Evolutionary conservation across 140 eudicot genomes (phyloP).

Genomic region (Cichorium intybus): DNA sequence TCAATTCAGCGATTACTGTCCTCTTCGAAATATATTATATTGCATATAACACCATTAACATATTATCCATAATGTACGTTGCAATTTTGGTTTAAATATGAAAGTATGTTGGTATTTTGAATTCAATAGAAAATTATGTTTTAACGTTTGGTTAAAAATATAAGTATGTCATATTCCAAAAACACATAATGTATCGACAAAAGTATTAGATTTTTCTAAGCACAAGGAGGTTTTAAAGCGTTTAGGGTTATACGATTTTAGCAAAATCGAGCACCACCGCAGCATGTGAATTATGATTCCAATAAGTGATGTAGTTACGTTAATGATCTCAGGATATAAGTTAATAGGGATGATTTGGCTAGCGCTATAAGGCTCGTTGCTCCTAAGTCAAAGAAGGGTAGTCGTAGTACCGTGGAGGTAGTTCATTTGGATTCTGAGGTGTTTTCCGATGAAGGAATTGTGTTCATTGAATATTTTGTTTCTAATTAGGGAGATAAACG

Average conservation of each 20-base stretch:
- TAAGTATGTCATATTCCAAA: no score
- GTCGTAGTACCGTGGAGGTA: slow-evolving; percentile 24
- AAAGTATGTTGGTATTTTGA: no score
- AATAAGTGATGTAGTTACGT: slow-evolving; percentile 44
- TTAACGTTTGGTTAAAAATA: no score
- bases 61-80: no score
- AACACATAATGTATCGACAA: no score
- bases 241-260: slow-evolving; percentile 66
- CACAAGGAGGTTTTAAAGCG: slow-evolving; percentile 47
- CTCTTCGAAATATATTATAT: no score
- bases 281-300: slow-evolving; percentile 36
- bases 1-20: no score
- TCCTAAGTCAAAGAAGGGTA: slow-evolving; percentile 40
- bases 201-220: slow-evolving; percentile 34
- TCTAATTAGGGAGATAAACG: no score
- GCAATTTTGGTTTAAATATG: no score
- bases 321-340: slow-evolving; percentile 33
- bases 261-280: slow-evolving; percentile 45
- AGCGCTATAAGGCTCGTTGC: slow-evolving; percentile 59
- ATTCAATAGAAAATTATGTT: no score
- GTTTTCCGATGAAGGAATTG: slow-evolving; percentile 42
- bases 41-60: no score
- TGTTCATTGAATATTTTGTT: slow-evolving; percentile 58
- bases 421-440: slow-evolving; percentile 46
- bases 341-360: slow-evolving; percentile 53